A percentile compares a stretch with the other conserved stretches of the same genome.
These are phyloP conservation scores for Phoma herbarum DNA, from an alignment of 2,329 filamentous ascomycete species.

Conservation along the genomic window DNA sequence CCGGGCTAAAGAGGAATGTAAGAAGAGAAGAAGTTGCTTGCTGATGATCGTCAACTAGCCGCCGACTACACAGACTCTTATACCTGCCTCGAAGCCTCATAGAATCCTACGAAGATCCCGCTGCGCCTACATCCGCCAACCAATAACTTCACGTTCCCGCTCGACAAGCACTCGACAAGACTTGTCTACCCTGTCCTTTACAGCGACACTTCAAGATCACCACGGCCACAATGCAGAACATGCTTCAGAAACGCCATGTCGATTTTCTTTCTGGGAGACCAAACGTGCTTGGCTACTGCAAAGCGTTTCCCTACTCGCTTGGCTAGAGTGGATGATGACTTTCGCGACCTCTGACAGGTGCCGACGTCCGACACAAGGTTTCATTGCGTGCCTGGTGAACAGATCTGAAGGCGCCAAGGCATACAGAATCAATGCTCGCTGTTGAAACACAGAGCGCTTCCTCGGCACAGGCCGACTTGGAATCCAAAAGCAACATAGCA, in stretches of 20 bases:
- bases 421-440: constrained; percentile 25
- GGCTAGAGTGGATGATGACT: constrained; percentile 20
- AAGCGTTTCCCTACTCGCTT: constrained; percentile 33
- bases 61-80: constrained; percentile 28
- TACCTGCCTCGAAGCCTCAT: constrained; percentile 20
- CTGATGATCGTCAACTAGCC: constrained; percentile 25
- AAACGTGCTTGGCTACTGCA: constrained; percentile 37
- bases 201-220: constrained; percentile 15
- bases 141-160: constrained; percentile 14
- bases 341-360: constrained; percentile 21
- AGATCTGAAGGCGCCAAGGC: constrained; percentile 33
- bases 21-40: constrained; percentile 25
- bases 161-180: constrained; percentile 9
- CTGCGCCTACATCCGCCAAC: constrained; percentile 2
- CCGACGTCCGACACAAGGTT: constrained; percentile 26
- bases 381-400: constrained; percentile 25
- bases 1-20: constrained; percentile 32
- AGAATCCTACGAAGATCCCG: constrained; percentile 5
- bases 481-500: not conserved
- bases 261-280: constrained; percentile 14
- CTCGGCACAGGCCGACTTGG: not conserved
- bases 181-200: constrained; percentile 2
- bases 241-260: constrained; percentile 29
- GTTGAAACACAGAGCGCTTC: constrained; percentile 21
- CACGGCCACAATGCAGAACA: constrained; percentile 19